Conservation (phyloP, 164 flowering plant species). For the Sedum album region DNA sequence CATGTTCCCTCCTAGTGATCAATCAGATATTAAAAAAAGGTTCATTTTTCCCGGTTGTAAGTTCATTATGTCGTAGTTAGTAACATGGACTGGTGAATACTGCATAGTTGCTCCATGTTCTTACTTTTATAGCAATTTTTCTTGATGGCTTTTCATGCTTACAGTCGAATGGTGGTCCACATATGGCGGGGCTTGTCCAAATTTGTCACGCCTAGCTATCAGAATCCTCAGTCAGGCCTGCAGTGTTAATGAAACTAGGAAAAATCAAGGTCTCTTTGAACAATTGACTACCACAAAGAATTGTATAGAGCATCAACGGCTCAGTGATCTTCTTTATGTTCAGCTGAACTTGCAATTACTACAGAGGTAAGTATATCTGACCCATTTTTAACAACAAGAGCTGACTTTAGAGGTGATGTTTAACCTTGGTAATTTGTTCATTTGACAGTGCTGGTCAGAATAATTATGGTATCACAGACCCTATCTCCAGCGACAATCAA, state of each 20-base stretch:
- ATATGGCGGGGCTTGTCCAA: constrained; percentile 86
- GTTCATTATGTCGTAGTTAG: no score
- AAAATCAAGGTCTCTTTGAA: constrained; percentile 30
- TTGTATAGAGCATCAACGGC: constrained; percentile 59
- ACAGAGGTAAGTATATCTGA: constrained; percentile 35
- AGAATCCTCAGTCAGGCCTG: constrained; percentile 75
- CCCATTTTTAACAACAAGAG: background rate
- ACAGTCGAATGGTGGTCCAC: constrained; percentile 95
- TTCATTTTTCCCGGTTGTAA: no score
- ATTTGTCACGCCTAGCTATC: constrained; percentile 66
- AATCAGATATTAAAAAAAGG: no score
- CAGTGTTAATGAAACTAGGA: constrained; percentile 31
- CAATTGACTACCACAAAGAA: constrained; percentile 44
- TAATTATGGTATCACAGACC: constrained; percentile 33
- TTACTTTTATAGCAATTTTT: background rate
- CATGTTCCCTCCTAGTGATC: no score
- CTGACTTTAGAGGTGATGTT: background rate
- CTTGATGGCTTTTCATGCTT: background rate
- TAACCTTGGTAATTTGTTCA: background rate
- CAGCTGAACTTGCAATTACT: constrained; percentile 51
- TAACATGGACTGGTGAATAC: background rate
- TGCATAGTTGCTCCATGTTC: background rate
- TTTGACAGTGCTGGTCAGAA: constrained; percentile 16
- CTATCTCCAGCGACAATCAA: constrained; percentile 35
- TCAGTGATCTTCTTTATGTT: constrained; percentile 60